Evolutionary conservation across 805 yeast genomes (phyloP), one percentile per base, ranked within the genome.

Genomic region (Saccharomycopsis synnaedendra): DNA sequence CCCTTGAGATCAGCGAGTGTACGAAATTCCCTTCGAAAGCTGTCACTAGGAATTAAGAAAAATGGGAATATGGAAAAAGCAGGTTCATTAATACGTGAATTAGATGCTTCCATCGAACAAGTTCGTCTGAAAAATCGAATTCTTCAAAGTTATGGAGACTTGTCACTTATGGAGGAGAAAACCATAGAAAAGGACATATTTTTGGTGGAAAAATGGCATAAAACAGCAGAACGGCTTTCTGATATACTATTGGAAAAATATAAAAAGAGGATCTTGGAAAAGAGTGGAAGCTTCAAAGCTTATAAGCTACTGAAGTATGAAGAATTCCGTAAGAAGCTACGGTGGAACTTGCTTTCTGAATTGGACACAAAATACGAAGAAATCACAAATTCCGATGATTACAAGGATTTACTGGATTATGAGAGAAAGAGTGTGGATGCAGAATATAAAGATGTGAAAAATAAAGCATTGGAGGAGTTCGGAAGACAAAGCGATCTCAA

Each of bases 221-320:
- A 10, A 2, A 49, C 41, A 29, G 32, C 45, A 6, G 27, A 37
- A n/a, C 19, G 11, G 9, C 19, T 47, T 19, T 43, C 48, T 5
- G 42, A 39, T 3, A 39, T 31, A 8, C 46, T 51, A 10, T 33
- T 51, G 11, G 43, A 31, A 19, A 32, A 39, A 10, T 46, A 49
- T 31, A 11, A 37, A 11, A 46, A 41, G 36, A 49, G 49, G 28
- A 51, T 51, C 37, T 11, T 49, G 10, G 46, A 39, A 35, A 46
- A 49, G 36, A 52, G 49, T 33, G 48, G 42, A 8, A 37, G 43
- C 10, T 51, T 49, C 29, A 31, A 43, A 31, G n/a, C 37, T 4
- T 51, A 51, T 40, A 51, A 51, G 32, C 39, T 51, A 30, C 40
- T 49, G 5, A 51, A 51, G 37, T 51, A 41, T 39, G 52, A 48